These are phyloP conservation scores for Pichia sp. DNA, from an alignment of 1,139 yeast species.

Conservation along the genomic window DNA sequence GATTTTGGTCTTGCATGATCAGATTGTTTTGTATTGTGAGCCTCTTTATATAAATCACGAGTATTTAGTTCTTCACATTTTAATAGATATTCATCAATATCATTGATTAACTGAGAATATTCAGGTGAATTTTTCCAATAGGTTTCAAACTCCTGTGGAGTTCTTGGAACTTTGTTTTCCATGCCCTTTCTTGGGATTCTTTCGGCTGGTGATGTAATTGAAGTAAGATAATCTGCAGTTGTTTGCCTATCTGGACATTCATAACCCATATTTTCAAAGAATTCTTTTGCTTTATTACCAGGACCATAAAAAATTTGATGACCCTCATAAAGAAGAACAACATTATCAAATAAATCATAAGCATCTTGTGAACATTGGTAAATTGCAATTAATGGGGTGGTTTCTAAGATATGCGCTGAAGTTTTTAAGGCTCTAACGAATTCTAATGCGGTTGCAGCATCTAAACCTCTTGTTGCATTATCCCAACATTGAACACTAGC, in stretches of 20 bases:
- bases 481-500: slow-evolving; percentile 62
- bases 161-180: slow-evolving; percentile 31
- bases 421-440: slow-evolving; percentile 66
- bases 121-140: slow-evolving; percentile 42
- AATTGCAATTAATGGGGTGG: slow-evolving; percentile 70
- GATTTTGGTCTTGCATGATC: slow-evolving; percentile 33
- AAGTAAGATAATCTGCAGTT: slow-evolving; percentile 76
- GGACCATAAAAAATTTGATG: slow-evolving; percentile 72
- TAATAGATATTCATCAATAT: slow-evolving; percentile 32
- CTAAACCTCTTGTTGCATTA: slow-evolving; percentile 73
- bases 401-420: slow-evolving; percentile 51
- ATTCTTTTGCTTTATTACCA: slow-evolving; percentile 51
- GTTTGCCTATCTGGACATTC: slow-evolving; percentile 74
- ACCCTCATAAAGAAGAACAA: slow-evolving; percentile 71
- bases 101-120: slow-evolving; percentile 26
- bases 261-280: slow-evolving; percentile 64
- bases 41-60: slow-evolving; percentile 30
- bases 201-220: slow-evolving; percentile 68
- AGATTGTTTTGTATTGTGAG: slow-evolving; percentile 35
- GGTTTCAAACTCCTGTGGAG: slow-evolving; percentile 40
- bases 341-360: slow-evolving; percentile 72
- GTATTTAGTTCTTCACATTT: slow-evolving; percentile 26
- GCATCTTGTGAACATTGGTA: slow-evolving; percentile 83
- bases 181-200: slow-evolving; percentile 50
- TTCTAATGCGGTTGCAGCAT: slow-evolving; percentile 73